These are phyloP conservation scores for Hypoxylon intermedium DNA, from an alignment of 495 filamentous ascomycete species.

Conservation along the genomic window DNA sequence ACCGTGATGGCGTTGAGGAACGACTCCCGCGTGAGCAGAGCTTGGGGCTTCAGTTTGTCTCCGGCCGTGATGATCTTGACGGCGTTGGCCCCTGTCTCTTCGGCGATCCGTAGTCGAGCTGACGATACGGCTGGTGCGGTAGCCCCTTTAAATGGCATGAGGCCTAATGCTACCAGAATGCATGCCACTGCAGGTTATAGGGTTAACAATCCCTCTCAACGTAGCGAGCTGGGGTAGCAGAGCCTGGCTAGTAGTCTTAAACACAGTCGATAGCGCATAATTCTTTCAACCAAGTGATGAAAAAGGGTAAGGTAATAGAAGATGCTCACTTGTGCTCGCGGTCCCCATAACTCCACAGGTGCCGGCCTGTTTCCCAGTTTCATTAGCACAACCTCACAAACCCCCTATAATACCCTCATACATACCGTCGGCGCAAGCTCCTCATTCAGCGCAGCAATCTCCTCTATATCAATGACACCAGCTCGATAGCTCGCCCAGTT, in stretches of 20 bases:
- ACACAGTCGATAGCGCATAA: too few relatives aligned
- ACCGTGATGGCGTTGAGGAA: constrained; percentile 73
- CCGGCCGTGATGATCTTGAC: constrained; percentile 53
- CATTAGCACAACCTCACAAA: not conserved
- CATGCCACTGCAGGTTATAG: constrained; percentile 59
- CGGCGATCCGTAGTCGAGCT: constrained; percentile 66
- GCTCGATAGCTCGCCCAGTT: constrained; percentile 72
- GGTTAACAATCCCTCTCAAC: constrained; percentile 6
- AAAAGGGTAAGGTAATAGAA: not conserved
- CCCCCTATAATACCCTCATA: not conserved
- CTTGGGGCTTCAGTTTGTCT: constrained; percentile 56
- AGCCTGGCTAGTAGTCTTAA: too few relatives aligned
- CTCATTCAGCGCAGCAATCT: constrained; percentile 70
- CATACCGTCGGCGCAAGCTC: constrained; percentile 69
- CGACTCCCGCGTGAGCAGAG: constrained; percentile 64
- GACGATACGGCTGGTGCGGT: constrained; percentile 71
- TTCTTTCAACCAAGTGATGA: not conserved
- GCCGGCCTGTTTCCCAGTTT: constrained; percentile 54
- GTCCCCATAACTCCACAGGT: constrained; percentile 77
- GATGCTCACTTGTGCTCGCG: constrained; percentile 60
- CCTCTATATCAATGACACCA: constrained; percentile 67
- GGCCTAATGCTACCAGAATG: constrained; percentile 65
- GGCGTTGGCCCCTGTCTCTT: constrained; percentile 66
- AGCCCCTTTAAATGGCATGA: constrained; percentile 68
- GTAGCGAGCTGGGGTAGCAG: too few relatives aligned